phyloP scores from a whole-genome alignment of 768 basidiomycete genomes.

The Postia placenta region DNA sequence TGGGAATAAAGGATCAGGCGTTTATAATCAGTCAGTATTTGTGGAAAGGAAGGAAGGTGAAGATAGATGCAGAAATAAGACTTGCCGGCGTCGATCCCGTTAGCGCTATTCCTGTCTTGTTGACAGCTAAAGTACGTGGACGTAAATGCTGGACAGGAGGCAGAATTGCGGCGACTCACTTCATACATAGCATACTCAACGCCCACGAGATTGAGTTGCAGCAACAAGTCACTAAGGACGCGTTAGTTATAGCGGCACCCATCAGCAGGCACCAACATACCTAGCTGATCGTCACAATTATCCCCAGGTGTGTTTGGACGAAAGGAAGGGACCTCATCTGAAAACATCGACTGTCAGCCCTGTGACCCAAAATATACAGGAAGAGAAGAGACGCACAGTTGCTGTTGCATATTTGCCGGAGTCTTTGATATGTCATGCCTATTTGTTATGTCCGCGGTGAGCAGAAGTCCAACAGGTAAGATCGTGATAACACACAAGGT shows the following conservation, averaged over 20 bases:
- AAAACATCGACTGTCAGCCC: not conserved
- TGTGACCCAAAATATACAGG: not conserved
- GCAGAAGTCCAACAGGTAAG: not conserved
- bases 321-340: constrained; percentile 6
- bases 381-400: constrained; percentile 6
- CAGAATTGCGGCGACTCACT: constrained; percentile 4
- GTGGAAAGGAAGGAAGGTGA: too few species aligned
- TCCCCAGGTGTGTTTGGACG: constrained; percentile 11
- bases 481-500: constrained; percentile 7
- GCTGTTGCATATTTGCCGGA: constrained; percentile 15
- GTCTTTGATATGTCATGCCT: constrained; percentile 12
- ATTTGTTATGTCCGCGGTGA: not conserved
- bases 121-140: constrained; percentile 17
- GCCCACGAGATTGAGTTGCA: constrained; percentile 13
- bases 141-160: not conserved
- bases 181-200: constrained; percentile 17
- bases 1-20: not conserved
- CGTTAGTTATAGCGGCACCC: not conserved
- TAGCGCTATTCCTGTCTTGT: not conserved
- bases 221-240: constrained; percentile 9
- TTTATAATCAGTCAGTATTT: too few species aligned
- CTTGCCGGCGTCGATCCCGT: constrained; percentile 14
- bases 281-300: constrained; percentile 13
- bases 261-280: constrained; percentile 1
- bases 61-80: not conserved